A percentile compares a stretch with the other conserved stretches of the same genome.
phyloP scores from a whole-genome alignment of 2,329 filamentous ascomycete genomes.

The Fusarium vanettenii region DNA sequence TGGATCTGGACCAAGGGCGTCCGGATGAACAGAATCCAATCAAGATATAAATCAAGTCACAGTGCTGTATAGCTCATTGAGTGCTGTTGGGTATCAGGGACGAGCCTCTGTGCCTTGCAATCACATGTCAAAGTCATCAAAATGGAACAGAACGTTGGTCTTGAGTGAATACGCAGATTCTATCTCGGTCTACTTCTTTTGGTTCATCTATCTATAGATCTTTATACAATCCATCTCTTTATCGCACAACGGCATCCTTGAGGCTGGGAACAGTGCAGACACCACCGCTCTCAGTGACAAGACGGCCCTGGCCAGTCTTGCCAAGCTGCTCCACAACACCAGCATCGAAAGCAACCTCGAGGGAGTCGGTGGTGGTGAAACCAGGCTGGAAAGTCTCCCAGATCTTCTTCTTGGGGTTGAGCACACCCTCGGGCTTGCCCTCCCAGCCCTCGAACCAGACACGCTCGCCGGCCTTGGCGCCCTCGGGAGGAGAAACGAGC shows the following conservation, averaged over 20 bases:
- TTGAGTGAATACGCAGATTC: neutral
- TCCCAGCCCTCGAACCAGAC: constrained; percentile 96
- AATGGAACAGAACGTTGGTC: neutral
- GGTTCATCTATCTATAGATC: constrained; percentile 12
- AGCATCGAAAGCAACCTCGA: constrained; percentile 90
- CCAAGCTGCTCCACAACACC: constrained; percentile 79
- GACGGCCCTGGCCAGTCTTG: constrained; percentile 73
- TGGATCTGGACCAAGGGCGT: neutral
- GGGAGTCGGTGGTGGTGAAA: constrained; percentile 85
- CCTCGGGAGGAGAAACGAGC: constrained; percentile 85
- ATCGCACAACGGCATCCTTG: constrained; percentile 85
- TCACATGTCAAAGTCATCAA: neutral
- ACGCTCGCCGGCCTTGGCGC: constrained; percentile 83
- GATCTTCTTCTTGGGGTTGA: constrained; percentile 99
- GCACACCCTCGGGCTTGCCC: constrained; percentile 89
- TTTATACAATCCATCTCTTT: constrained; percentile 48
- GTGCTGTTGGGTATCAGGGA: neutral
- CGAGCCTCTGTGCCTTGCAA: neutral
- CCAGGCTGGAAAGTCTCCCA: constrained; percentile 98
- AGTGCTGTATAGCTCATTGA: neutral
- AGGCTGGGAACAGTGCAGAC: constrained; percentile 86
- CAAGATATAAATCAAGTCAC: neutral
- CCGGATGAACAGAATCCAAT: neutral
- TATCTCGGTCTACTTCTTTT: constrained; percentile 9
- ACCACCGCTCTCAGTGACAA: constrained; percentile 82